Evolutionary conservation across 2,329 filamentous ascomycete species (phyloP).

Genomic region (Microcera coccophila): DNA sequence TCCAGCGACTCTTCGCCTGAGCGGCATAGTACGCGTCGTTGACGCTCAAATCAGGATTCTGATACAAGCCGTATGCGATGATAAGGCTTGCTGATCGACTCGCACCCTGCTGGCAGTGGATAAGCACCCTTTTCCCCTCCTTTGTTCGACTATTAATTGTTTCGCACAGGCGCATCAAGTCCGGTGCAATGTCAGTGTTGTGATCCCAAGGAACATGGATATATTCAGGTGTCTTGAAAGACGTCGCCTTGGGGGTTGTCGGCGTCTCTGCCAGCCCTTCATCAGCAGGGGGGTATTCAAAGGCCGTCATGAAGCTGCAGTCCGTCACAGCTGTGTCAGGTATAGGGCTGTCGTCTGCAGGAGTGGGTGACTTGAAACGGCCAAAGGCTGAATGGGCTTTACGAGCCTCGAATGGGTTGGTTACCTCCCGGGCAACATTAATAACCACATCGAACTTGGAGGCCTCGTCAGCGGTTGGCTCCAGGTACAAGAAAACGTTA

Average conservation of each 20-base stretch:
- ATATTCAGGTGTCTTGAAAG: constrained; percentile 65
- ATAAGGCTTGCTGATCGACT: constrained; percentile 82
- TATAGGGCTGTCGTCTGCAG: constrained; percentile 39
- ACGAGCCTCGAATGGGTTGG: constrained; percentile 63
- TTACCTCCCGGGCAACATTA: constrained; percentile 79
- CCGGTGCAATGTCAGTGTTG: constrained; percentile 78
- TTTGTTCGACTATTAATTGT: constrained; percentile 68
- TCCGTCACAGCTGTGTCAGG: constrained; percentile 55
- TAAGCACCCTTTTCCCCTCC: constrained; percentile 71
- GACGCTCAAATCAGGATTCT: constrained; percentile 70
- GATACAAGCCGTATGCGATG: constrained; percentile 79
- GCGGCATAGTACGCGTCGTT: constrained; percentile 81
- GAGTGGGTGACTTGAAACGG: constrained; percentile 28
- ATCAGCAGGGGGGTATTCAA: constrained; percentile 49
- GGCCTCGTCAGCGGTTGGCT: constrained; percentile 74
- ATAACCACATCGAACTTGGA: constrained; percentile 76
- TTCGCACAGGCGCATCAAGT: constrained; percentile 71
- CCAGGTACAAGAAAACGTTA: constrained; percentile 72
- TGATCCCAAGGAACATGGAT: constrained; percentile 87
- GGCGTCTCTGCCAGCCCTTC: constrained; percentile 43
- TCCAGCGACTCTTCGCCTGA: constrained; percentile 79
- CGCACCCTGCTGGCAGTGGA: constrained; percentile 84
- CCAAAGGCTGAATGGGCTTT: constrained; percentile 26
- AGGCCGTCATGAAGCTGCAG: constrained; percentile 58
- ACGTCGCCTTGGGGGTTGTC: constrained; percentile 51